phyloP scores from a whole-genome alignment of 2,329 filamentous ascomycete genomes.

The Dichotomopilus funicola region DNA sequence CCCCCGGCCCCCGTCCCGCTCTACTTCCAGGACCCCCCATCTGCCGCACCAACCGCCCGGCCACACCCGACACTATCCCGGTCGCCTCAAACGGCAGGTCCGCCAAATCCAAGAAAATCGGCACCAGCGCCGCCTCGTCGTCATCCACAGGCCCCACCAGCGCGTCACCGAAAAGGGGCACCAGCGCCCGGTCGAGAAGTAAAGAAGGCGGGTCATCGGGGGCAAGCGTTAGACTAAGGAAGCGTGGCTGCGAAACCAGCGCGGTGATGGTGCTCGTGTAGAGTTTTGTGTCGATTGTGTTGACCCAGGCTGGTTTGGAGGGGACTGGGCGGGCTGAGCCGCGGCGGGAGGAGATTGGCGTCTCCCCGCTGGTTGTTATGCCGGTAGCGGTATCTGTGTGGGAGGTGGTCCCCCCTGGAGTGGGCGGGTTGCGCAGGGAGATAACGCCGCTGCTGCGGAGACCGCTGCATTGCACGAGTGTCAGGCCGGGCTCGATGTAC shows the following conservation, averaged over 20 bases:
- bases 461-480: conserved; percentile 77
- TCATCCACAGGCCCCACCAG: conserved; percentile 48
- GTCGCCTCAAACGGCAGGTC: conserved; percentile 80
- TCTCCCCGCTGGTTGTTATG: too few species aligned
- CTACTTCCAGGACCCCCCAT: conserved; percentile 39
- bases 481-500: conserved; percentile 59
- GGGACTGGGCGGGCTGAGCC: conserved; percentile 13
- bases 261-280: conserved; percentile 58
- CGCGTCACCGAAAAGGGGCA: conserved; percentile 62
- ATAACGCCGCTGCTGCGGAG: conserved; percentile 16
- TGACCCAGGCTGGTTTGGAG: conserved; percentile 41
- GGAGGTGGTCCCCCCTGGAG: background rate
- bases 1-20: conserved; percentile 27
- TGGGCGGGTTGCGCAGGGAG: background rate
- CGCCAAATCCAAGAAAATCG: conserved; percentile 81
- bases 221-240: conserved; percentile 68
- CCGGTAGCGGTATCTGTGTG: background rate
- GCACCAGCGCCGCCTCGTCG: conserved; percentile 55
- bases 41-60: conserved; percentile 71
- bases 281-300: conserved; percentile 55
- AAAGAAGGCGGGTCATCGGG: conserved; percentile 68
- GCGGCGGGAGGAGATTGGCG: background rate
- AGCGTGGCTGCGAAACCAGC: conserved; percentile 55
- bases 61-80: conserved; percentile 91
- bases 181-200: conserved; percentile 61